These are phyloP conservation scores for Fusarium sambucinum DNA, from an alignment of 2,329 filamentous ascomycete species.

Conservation along the genomic window DNA sequence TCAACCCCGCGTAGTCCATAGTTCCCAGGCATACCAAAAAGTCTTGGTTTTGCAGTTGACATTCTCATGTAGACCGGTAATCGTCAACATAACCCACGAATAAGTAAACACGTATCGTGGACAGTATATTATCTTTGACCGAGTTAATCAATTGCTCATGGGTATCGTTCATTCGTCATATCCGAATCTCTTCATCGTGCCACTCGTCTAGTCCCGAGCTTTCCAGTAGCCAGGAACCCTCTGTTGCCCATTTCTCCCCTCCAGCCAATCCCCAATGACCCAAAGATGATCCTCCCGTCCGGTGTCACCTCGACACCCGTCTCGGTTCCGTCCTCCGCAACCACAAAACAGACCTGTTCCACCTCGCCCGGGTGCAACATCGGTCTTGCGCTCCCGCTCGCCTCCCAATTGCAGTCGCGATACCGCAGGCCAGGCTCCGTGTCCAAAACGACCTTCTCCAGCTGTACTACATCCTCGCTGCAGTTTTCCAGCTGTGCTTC, in stretches of 20 bases:
- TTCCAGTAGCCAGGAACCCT: constrained; percentile 89
- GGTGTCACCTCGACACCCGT: constrained; percentile 55
- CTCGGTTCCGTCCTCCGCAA: constrained; percentile 59
- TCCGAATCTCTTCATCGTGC: constrained; percentile 43
- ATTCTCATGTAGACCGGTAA: not conserved
- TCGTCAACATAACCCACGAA: not conserved
- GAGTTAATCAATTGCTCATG: constrained; percentile 3
- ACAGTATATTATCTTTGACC: not conserved
- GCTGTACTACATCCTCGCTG: constrained; percentile 82
- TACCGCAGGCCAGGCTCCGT: constrained; percentile 64
- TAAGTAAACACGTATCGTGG: not conserved
- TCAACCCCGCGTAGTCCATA: not conserved
- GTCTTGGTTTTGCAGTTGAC: not conserved
- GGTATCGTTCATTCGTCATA: constrained; percentile 26
- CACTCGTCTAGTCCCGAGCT: constrained; percentile 68
- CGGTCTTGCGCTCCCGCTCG: constrained; percentile 59
- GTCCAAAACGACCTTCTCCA: constrained; percentile 74
- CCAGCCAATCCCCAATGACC: constrained; percentile 89
- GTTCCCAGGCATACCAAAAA: not conserved
- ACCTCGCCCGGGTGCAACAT: constrained; percentile 73
- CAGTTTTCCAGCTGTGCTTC: constrained; percentile 98
- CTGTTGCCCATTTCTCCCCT: constrained; percentile 88
- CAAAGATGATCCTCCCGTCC: constrained; percentile 76
- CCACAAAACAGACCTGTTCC: constrained; percentile 74
- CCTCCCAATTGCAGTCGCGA: constrained; percentile 69